Base-by-base conservation (phyloP, 106 monocot genomes). In the Dactylorhiza incarnata region DNA sequence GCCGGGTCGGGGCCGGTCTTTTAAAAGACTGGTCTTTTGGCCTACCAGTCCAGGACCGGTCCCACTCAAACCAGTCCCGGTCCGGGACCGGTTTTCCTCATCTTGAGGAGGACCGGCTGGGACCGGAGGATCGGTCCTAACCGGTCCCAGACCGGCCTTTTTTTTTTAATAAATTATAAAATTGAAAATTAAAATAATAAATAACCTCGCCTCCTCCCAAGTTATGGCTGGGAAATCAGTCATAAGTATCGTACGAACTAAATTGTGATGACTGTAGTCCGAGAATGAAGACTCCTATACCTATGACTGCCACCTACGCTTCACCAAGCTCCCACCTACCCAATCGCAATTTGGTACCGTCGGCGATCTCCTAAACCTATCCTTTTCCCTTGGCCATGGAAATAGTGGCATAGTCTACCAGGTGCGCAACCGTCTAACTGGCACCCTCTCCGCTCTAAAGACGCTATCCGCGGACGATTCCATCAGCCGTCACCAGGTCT, bases 381-480 rank as follows among this genome's bases (percentile, higher is more conserved):
- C 83, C 16, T 88, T 90, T 72, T 85, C 88, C 43, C 83, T 94
- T 45, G 93, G 93, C 52, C 84, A 86, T 62, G 93, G 90, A 47
- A 90, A 90, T 74, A 88, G 88, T 6, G 93, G 93, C 20, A 88
- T 68, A 12, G 93, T 94, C 51, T 88, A 88, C 90, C 86, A 90
- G 62, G 93, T 90, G 22, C 82, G 81, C 14, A 88, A 85, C 84
- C 86, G 84, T 45, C 67, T 74, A 17, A 71, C 86, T 51, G 73
- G 73, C 44, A 26, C 74, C 48, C 1, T 84, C 58, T 88, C 74
- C 80, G 93, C 93, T 24, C 86, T 94, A 50, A 94, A 94, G 79
- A 16, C 83, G 49, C 86, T 85, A n/a, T 73, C 73, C 66, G 47
- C 79, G 68, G 59, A 58, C 66, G 19, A 73, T 43, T 26, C 74